Percentiles rank a stretch among this genome's conserved stretches.
Conservation (phyloP, 371 early-diverging fungal genomes). For the Phascolomyces articulosus region DNA sequence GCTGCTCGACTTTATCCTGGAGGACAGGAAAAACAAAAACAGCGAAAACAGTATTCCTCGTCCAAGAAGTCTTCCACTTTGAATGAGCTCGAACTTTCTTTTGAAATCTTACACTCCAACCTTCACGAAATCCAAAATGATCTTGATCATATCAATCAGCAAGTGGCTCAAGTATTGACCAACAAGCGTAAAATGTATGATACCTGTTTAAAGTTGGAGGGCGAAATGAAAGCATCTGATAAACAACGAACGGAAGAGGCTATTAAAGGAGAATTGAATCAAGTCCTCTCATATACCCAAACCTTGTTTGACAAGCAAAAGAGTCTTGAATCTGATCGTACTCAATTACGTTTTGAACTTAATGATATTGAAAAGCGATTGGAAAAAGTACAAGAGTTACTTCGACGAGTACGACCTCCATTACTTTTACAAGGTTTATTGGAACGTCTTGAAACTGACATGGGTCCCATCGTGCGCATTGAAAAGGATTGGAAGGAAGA, state of each 20-base stretch:
- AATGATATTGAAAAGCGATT: conserved; percentile 33
- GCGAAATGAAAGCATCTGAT: conserved; percentile 17
- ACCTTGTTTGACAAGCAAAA: conserved; percentile 38
- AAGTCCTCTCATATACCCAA: conserved; percentile 34
- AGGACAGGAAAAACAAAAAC: no score
- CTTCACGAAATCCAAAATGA: conserved; percentile 62
- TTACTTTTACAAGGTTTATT: conserved; percentile 55
- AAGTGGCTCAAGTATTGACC: conserved; percentile 35
- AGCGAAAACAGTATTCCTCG: background rate
- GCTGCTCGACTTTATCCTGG: conserved; percentile 17
- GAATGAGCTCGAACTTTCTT: conserved; percentile 59
- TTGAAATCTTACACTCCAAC: conserved; percentile 61
- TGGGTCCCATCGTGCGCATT: conserved; percentile 25
- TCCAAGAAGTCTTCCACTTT: conserved; percentile 23
- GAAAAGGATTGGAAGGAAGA: conserved; percentile 60
- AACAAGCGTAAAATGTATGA: conserved; percentile 60
- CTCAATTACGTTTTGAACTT: conserved; percentile 40
- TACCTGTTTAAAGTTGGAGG: conserved; percentile 48
- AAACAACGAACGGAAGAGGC: conserved; percentile 8
- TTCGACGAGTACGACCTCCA: conserved; percentile 55
- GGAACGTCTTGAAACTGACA: conserved; percentile 55
- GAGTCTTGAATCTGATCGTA: conserved; percentile 28
- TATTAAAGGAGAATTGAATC: conserved; percentile 30
- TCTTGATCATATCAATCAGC: conserved; percentile 44
- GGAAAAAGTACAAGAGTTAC: conserved; percentile 33